These are phyloP conservation scores for Exophiala oligosperma DNA, from an alignment of 2,329 filamentous ascomycete genomes.

Conservation along the genomic window DNA sequence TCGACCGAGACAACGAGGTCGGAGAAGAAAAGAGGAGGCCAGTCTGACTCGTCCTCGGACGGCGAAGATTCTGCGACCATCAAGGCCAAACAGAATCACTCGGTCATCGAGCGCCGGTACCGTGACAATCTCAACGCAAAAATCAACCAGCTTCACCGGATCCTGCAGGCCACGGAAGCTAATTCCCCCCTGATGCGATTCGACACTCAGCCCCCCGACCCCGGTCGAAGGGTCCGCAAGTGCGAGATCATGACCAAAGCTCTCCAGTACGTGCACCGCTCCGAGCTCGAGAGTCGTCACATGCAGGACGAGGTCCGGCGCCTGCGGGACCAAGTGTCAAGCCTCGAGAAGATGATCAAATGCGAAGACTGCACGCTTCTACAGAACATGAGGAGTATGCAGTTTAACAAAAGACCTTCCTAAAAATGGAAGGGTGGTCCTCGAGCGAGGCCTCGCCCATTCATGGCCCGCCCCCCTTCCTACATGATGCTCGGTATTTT, in stretches of 20 bases:
- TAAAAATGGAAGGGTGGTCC: not conserved
- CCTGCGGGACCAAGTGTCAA: constrained; percentile 12
- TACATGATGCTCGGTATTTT: too few species aligned
- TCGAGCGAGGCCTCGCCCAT: too few species aligned
- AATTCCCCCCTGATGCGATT: not conserved
- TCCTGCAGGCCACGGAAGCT: constrained; percentile 11
- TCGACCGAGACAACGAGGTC: not conserved
- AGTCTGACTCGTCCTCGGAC: not conserved
- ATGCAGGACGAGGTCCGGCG: constrained; percentile 15
- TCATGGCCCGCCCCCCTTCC: too few species aligned
- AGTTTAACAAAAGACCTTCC: not conserved
- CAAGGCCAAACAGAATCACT: constrained; percentile 17
- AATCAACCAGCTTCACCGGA: constrained; percentile 19
- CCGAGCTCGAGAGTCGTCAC: constrained; percentile 11
- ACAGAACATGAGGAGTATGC: constrained; percentile 1
- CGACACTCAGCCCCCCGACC: not conserved
- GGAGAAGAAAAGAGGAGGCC: not conserved
- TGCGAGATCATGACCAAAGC: constrained; percentile 22
- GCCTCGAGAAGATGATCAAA: constrained; percentile 14
- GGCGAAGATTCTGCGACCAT: constrained; percentile 7
- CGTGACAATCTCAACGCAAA: constrained; percentile 25
- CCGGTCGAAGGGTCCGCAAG: constrained; percentile 15
- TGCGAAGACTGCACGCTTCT: constrained; percentile 10
- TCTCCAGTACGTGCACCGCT: constrained; percentile 20
- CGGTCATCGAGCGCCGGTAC: constrained; percentile 23